These are phyloP conservation scores for Patellifolia procumbens DNA, from an alignment of 179 eudicot species.

Conservation along the genomic window DNA sequence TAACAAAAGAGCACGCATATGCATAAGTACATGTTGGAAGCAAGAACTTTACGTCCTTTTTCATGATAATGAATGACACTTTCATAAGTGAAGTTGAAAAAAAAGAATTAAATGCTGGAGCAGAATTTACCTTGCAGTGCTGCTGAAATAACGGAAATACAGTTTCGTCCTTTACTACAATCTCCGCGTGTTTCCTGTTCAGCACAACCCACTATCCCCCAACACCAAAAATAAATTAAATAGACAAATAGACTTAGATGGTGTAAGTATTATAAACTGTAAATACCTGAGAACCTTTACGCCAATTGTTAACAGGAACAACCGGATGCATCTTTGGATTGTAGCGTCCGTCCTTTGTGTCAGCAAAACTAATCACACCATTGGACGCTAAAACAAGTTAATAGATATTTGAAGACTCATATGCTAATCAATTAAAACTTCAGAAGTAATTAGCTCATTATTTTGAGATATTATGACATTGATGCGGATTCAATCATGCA, in stretches of 20 bases:
- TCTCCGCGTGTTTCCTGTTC: conserved; percentile 81
- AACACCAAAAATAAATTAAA: conserved; percentile 1
- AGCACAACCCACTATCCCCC: conserved; percentile 81
- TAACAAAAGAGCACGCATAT: background rate
- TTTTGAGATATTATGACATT: too few species aligned
- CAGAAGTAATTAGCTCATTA: background rate
- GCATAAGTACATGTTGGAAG: background rate
- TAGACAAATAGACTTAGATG: background rate
- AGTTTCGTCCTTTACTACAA: conserved; percentile 62
- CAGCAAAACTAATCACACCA: conserved; percentile 66
- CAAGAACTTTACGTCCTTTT: background rate
- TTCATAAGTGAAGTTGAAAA: background rate
- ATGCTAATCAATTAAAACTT: background rate
- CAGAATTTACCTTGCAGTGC: conserved; percentile 72
- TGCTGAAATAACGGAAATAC: conserved; percentile 71
- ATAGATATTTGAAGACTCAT: conserved; percentile 1
- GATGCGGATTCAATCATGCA: too few species aligned
- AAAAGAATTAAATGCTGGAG: conserved; percentile 1
- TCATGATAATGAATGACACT: background rate
- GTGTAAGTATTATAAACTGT: too few species aligned
- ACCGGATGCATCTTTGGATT: conserved; percentile 89
- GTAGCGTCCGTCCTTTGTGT: conserved; percentile 87
- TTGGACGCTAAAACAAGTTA: background rate
- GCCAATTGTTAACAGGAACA: conserved; percentile 73
- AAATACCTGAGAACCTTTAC: conserved; percentile 93